Base-by-base conservation (phyloP, 1,139 yeast genomes). In the Candida albicans region DNA sequence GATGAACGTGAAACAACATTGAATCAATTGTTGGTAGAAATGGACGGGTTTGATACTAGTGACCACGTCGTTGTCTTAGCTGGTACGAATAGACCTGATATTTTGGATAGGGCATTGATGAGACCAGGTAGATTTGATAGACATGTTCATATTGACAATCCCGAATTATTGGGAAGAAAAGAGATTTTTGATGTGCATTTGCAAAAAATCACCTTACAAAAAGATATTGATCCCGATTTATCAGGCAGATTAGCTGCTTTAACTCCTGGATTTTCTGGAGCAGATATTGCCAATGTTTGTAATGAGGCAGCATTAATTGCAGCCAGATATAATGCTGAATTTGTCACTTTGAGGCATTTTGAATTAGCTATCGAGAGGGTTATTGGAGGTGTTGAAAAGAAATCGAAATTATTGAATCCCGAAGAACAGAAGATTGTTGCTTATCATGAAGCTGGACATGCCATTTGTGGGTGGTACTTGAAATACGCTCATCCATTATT, bases 91-190 rank as follows among this genome's bases (percentile, higher is more conserved):
- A 79, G 98, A 58, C 84, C 96, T 1, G 99, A 93, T 61, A 93
- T 91, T 41, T 76, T 93, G 56, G 99, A 93, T 65, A 82, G 82
- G 49, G 99, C 99, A 1, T 72, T 93, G 50, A 74, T 90, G 78
- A 85, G 99, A 72, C 99, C 99, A 0, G 99, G 99, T 31, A 81
- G 99, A 70, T 93, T 93, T 59, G 98, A 93, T 61, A 81, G 99
- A 64, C 97, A 91, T 60, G 86, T 93, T 54, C 77, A 85, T 49
- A 86, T 93, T 53, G 98, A 93, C 65, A 80, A 85, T 42, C 99
- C 99, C 2, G 97, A 90, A 59, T 78, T 93, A 42, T 89, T 84
- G 55, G 99, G 98, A 33, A 82, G 99, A 64, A 89, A 89, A 62
- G 95, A 87, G 43, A 90, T 93, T 49, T 93, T 88, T 67, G 78